phyloP scores from a whole-genome alignment of 345 rosid species.

The Isatis tinctoria region DNA sequence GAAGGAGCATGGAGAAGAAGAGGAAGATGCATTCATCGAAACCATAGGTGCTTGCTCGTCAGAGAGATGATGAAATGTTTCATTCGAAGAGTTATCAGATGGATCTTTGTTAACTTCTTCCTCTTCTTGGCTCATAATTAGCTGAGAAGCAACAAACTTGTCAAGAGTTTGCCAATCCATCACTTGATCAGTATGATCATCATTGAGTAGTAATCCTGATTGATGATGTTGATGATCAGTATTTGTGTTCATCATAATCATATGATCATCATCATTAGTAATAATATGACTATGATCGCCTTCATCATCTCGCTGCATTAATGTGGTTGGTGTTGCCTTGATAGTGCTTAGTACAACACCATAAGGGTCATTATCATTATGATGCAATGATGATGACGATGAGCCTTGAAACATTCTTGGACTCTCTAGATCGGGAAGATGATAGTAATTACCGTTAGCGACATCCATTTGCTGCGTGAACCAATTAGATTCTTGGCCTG shows the following conservation, averaged over 20 bases:
- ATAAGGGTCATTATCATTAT: constrained; percentile 25
- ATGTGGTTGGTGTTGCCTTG: constrained; percentile 21
- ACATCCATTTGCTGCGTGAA: constrained; percentile 27
- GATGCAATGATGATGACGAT: constrained; percentile 26
- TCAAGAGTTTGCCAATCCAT: constrained; percentile 37
- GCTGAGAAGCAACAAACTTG: constrained; percentile 37
- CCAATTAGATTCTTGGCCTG: constrained; percentile 32
- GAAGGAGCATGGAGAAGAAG: constrained; percentile 28
- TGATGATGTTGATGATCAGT: neutral
- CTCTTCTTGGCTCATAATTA: constrained; percentile 30
- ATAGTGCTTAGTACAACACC: constrained; percentile 27
- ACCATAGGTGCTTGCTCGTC: constrained; percentile 27
- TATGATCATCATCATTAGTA: constrained; percentile 24
- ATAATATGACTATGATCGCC: constrained; percentile 9
- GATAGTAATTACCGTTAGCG: constrained; percentile 40
- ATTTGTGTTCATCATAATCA: constrained; percentile 30
- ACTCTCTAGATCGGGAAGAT: constrained; percentile 73
- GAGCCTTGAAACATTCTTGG: constrained; percentile 48
- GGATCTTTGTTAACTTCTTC: constrained; percentile 31
- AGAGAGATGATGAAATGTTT: constrained; percentile 29
- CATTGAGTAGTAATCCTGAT: constrained; percentile 11
- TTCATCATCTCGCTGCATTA: constrained; percentile 22
- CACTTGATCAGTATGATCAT: constrained; percentile 31
- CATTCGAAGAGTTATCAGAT: constrained; percentile 24
- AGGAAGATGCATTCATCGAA: constrained; percentile 26